These are phyloP conservation scores for Russula griseocarnosa DNA, from an alignment of 768 basidiomycete species.

Conservation along the genomic window DNA sequence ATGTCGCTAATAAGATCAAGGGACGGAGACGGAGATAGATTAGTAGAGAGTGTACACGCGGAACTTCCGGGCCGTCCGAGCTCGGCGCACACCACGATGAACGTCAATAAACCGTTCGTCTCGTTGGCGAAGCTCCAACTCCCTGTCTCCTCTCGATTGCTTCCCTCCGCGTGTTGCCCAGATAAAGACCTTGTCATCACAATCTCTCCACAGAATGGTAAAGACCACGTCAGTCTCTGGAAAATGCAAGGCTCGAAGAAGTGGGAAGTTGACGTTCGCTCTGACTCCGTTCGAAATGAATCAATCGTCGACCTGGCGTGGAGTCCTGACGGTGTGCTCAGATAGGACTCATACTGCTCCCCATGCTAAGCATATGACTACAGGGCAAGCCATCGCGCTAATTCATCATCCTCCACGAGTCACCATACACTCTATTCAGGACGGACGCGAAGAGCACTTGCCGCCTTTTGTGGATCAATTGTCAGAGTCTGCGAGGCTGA, in stretches of 20 bases:
- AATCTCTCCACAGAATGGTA: constrained; percentile 60
- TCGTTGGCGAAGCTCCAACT: constrained; percentile 55
- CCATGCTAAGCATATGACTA: constrained; percentile 35
- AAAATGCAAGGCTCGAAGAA: constrained; percentile 74
- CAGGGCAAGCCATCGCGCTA: constrained; percentile 60
- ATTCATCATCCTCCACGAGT: constrained; percentile 64
- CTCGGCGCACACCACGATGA: constrained; percentile 33
- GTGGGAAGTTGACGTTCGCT: constrained; percentile 71
- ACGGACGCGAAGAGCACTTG: constrained; percentile 55
- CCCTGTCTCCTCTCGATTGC: constrained; percentile 53
- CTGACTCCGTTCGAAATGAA: constrained; percentile 41
- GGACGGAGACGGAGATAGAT: constrained; percentile 44
- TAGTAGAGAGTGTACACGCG: background rate
- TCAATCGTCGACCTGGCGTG: constrained; percentile 62
- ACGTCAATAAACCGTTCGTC: constrained; percentile 44
- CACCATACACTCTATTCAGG: constrained; percentile 73
- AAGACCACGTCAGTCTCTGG: constrained; percentile 73
- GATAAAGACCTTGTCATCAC: constrained; percentile 78
- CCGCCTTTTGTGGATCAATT: constrained; percentile 38
- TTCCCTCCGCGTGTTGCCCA: constrained; percentile 70
- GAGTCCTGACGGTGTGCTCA: constrained; percentile 72
- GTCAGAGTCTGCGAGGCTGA: constrained; percentile 35
- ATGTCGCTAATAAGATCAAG: constrained; percentile 46
- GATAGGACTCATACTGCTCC: background rate
- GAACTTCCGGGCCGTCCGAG: constrained; percentile 11